Conservation (phyloP, 2,329 filamentous ascomycete species). For the Sporothrix phasma region DNA sequence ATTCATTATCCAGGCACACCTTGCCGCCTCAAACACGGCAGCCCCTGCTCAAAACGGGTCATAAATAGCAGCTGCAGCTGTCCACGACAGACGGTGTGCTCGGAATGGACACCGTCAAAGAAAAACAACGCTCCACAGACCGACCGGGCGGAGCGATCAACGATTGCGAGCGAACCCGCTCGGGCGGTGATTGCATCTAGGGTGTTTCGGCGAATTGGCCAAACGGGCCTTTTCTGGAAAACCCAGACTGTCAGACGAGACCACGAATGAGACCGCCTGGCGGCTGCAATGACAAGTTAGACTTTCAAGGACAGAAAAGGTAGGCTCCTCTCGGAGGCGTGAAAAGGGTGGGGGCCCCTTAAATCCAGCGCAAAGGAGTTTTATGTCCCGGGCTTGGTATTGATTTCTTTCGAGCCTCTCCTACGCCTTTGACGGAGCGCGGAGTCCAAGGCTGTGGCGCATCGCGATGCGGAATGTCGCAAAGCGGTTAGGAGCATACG, state of each 20-base stretch:
- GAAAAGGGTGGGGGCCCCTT: neutral
- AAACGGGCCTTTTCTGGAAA: constrained; percentile 6
- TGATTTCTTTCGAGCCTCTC: neutral
- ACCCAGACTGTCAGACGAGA: neutral
- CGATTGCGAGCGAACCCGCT: neutral
- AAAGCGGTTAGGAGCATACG: neutral
- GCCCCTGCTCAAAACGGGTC: neutral
- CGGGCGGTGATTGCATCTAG: neutral
- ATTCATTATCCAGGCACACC: no score
- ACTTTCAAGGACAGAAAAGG: no score
- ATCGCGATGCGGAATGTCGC: neutral
- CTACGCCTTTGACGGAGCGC: neutral
- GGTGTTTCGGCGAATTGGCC: neutral
- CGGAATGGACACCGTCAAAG: neutral
- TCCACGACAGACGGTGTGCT: no score
- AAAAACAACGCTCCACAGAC: no score
- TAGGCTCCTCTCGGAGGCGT: neutral
- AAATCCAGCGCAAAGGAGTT: neutral
- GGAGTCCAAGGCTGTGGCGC: neutral
- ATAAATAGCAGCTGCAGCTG: no score
- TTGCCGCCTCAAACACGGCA: neutral
- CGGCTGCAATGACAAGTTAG: constrained; percentile 6
- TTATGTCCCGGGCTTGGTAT: neutral
- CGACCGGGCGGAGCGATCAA: neutral
- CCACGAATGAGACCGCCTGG: neutral